phyloP scores from a whole-genome alignment of 2,329 filamentous ascomycete genomes.

The Cladosporium velox region DNA sequence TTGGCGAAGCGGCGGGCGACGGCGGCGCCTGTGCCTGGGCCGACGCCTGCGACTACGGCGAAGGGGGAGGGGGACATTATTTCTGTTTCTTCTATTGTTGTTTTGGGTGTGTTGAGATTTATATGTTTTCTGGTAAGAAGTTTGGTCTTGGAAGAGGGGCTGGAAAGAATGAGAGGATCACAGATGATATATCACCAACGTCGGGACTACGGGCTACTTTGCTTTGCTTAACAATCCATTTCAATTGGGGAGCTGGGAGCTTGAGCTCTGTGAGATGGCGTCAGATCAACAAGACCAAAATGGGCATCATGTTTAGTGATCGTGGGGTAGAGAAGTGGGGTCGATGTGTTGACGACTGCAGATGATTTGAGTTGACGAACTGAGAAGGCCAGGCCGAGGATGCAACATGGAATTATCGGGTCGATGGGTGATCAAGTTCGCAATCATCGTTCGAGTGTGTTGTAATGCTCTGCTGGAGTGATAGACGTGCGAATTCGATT shows the following conservation, averaged over 20 bases:
- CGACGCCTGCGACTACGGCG: slow-evolving; percentile 70
- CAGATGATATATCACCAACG: not conserved
- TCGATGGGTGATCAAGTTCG: not conserved
- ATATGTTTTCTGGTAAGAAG: too few species aligned
- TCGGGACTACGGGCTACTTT: not conserved
- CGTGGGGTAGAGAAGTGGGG: slow-evolving; percentile 2
- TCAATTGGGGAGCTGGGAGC: not conserved
- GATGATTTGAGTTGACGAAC: not conserved
- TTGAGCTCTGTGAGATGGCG: slow-evolving; percentile 9
- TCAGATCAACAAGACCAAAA: slow-evolving; percentile 2
- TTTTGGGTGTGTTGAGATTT: too few species aligned
- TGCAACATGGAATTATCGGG: not conserved
- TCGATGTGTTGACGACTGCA: not conserved
- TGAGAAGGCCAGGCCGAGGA: not conserved
- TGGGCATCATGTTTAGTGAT: slow-evolving; percentile 7
- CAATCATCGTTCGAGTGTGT: not conserved
- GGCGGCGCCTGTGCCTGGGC: slow-evolving; percentile 68
- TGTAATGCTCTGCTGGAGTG: not conserved
- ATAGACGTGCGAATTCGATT: not conserved
- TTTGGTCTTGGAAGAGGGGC: not conserved
- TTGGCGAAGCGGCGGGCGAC: slow-evolving; percentile 63
- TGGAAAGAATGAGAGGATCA: not conserved
- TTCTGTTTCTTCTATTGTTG: too few species aligned
- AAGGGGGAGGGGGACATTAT: slow-evolving; percentile 56
- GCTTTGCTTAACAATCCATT: slow-evolving; percentile 20